Percentiles rank a stretch among this genome's conserved stretches.
Conservation (phyloP, 345 rosid species). For the Eucalyptus decipiens region DNA sequence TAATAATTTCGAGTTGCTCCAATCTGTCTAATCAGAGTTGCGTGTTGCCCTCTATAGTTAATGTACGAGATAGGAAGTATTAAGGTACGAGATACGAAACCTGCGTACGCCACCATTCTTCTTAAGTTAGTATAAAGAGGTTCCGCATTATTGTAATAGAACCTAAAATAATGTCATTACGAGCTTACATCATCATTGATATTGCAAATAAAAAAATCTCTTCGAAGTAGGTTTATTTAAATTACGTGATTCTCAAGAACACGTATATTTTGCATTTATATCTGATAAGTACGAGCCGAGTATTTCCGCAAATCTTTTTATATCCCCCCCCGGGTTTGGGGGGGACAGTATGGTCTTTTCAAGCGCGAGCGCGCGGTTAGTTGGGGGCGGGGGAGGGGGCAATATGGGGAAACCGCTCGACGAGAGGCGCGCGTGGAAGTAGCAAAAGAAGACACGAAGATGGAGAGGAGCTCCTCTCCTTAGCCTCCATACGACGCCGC, state of each 20-base stretch:
- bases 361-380: neutral
- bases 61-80: neutral
- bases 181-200: neutral
- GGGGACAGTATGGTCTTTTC: neutral
- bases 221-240: too few species aligned
- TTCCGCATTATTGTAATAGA: too few species aligned
- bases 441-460: neutral
- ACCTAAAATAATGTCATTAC: too few species aligned
- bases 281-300: neutral
- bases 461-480: neutral
- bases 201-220: too few species aligned
- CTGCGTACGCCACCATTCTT: accelerated
- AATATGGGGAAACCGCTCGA: neutral
- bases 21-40: accelerated
- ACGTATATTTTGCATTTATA: neutral
- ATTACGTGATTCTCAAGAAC: neutral
- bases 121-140: neutral
- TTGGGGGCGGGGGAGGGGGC: neutral
- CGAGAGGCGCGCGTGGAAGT: neutral
- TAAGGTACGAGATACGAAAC: neutral
- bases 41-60: neutral
- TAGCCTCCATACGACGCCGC: neutral
- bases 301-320: too few species aligned
- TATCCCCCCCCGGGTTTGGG: too few species aligned
- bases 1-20: neutral